Conservation (phyloP, 331 rosid species). For the Acacia pycnantha region DNA sequence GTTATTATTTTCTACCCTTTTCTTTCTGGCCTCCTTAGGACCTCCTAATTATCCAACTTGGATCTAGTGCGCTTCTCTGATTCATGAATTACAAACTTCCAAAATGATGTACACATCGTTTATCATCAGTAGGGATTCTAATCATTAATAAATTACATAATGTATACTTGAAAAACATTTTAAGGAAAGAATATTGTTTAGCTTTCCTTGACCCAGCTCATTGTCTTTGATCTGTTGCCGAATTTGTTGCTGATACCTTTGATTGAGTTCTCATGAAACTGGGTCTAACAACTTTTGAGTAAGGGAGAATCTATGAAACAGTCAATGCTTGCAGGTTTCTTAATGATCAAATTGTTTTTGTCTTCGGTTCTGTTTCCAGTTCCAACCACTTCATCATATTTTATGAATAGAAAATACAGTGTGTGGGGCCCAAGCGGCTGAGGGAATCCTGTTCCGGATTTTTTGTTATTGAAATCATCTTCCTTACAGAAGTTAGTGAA, state of each 20-base stretch:
- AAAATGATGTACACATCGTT: background rate
- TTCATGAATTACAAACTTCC: background rate
- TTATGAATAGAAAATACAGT: conserved; percentile 6
- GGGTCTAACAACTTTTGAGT: background rate
- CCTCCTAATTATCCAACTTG: background rate
- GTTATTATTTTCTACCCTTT: background rate
- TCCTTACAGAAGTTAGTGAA: conserved; percentile 9
- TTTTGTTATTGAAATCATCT: conserved; percentile 22
- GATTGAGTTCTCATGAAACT: conserved; percentile 1
- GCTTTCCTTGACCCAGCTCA: conserved; percentile 17
- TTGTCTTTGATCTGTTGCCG: background rate
- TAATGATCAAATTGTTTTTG: conserved; percentile 11
- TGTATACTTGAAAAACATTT: background rate
- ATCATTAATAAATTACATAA: too few species aligned
- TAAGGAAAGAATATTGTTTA: background rate
- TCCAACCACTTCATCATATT: conserved; percentile 35
- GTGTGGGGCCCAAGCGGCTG: background rate
- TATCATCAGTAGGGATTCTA: background rate
- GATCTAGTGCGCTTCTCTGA: background rate
- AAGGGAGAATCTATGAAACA: conserved; percentile 20
- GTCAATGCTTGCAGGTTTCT: conserved; percentile 26
- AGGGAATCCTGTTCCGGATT: conserved; percentile 11
- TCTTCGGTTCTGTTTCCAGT: conserved; percentile 4
- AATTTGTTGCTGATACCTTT: background rate
- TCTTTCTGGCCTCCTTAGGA: background rate